A percentile compares a stretch with the other conserved stretches of the same genome.
phyloP scores from a whole-genome alignment of 768 basidiomycete species.

The Lactarius akahatsu region DNA sequence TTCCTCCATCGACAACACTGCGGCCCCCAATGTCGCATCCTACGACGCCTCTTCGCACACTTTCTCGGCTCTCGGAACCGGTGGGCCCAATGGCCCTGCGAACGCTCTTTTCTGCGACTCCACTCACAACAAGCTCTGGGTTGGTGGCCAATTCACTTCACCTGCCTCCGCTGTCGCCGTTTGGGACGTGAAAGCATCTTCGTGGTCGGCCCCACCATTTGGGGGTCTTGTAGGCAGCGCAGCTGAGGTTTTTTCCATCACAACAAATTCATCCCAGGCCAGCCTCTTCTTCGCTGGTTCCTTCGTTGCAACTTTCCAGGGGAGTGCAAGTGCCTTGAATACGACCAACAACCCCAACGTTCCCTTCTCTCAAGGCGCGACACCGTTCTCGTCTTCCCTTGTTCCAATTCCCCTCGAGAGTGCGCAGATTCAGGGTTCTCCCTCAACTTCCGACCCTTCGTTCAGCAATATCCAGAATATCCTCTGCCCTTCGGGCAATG shows the following conservation, averaged over 20 bases:
- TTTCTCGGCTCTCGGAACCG: constrained; percentile 62
- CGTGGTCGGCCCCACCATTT: constrained; percentile 82
- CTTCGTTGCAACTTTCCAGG: constrained; percentile 73
- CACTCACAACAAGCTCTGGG: constrained; percentile 67
- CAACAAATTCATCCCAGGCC: constrained; percentile 62
- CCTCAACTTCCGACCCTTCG: constrained; percentile 57
- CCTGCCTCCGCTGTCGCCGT: constrained; percentile 68
- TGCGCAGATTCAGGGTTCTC: constrained; percentile 57
- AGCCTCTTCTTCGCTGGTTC: constrained; percentile 88
- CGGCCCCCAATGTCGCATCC: constrained; percentile 71
- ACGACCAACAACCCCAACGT: constrained; percentile 83
- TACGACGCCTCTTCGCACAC: constrained; percentile 59
- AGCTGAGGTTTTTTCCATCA: constrained; percentile 72
- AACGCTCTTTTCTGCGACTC: constrained; percentile 75
- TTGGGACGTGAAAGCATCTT: constrained; percentile 58
- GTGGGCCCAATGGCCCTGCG: constrained; percentile 75
- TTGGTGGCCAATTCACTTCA: constrained; percentile 71
- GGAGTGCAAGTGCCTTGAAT: constrained; percentile 51
- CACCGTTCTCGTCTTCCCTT: constrained; percentile 86
- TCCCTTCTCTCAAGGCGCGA: constrained; percentile 76
- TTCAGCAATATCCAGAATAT: constrained; percentile 67
- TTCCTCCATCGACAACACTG: constrained; percentile 58
- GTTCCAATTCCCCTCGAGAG: constrained; percentile 72
- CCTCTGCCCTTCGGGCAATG: constrained; percentile 83
- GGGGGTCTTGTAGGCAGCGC: constrained; percentile 72